Evolutionary conservation across 2,329 filamentous ascomycete species (phyloP).

Genomic region (Corynespora cassiicola): DNA sequence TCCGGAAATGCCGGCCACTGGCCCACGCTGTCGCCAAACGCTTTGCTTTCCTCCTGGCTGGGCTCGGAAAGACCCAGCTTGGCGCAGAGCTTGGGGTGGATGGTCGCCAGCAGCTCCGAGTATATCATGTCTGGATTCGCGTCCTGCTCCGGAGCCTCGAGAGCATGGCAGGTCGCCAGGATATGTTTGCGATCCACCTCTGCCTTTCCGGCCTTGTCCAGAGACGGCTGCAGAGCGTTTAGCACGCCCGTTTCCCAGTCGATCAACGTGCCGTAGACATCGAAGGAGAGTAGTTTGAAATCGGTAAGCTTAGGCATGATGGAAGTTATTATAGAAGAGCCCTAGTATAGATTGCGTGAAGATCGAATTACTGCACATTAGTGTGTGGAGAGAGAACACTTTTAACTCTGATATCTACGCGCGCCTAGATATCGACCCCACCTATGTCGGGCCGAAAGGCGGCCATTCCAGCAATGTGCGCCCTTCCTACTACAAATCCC

Average conservation of each 20-base stretch:
- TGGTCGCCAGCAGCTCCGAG: conserved; percentile 62
- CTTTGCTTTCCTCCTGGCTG: conserved; percentile 48
- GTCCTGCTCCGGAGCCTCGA: conserved; percentile 59
- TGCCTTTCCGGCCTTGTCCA: conserved; percentile 42
- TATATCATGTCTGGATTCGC: conserved; percentile 66
- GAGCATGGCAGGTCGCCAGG: conserved; percentile 51
- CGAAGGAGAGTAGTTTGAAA: conserved; percentile 69
- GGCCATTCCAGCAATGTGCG: no score
- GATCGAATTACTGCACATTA: no score
- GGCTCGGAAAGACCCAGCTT: conserved; percentile 49
- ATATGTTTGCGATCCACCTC: conserved; percentile 31
- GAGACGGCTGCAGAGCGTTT: conserved; percentile 58
- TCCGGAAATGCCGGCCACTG: conserved; percentile 66
- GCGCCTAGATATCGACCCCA: no score
- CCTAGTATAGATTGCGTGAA: no score
- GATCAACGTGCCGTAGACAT: conserved; percentile 81
- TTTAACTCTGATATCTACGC: no score
- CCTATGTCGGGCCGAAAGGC: no score
- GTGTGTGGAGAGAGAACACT: no score
- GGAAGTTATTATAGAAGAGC: not conserved
- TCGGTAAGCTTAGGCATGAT: conserved; percentile 43
- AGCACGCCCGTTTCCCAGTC: conserved; percentile 77
- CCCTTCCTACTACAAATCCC: no score
- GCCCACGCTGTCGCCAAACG: conserved; percentile 61
- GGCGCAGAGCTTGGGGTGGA: conserved; percentile 56